Percentiles rank a stretch among this genome's conserved stretches.
These are phyloP conservation scores for Skeletonema tropicum DNA, from an alignment of 108 stramenopile genomes.

Conservation along the genomic window DNA sequence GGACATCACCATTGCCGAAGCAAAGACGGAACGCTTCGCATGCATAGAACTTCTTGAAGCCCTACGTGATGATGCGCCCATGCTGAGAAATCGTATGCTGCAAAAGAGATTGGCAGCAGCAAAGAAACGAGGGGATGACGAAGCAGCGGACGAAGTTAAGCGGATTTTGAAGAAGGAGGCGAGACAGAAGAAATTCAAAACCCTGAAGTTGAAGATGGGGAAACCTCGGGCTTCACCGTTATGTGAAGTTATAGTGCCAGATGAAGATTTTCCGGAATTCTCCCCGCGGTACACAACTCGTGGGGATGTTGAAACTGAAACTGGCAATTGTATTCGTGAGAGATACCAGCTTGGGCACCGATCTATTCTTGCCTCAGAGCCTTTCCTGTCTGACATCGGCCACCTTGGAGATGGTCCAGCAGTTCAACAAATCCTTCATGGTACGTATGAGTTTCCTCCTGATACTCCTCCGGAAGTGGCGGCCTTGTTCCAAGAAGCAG, in stretches of 20 bases:
- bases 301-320: not conserved
- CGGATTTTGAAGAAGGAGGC: not conserved
- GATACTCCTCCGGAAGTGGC: not conserved
- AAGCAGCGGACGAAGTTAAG: not conserved
- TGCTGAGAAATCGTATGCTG: not conserved
- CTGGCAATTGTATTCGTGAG: not conserved
- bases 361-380: not conserved
- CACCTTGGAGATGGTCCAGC: not conserved
- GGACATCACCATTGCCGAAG: not conserved
- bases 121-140: not conserved
- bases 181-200: not conserved
- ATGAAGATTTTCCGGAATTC: not conserved
- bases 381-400: conserved; percentile 10
- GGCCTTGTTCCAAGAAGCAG: conserved; percentile 14
- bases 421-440: conserved; percentile 6
- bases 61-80: not conserved
- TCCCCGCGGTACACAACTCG: not conserved
- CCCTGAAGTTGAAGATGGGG: not conserved
- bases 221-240: not conserved
- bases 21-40: not conserved
- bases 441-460: conserved; percentile 24
- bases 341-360: not conserved
- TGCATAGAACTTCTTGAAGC: not conserved
- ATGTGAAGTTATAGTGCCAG: not conserved
- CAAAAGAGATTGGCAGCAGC: not conserved